Evolutionary conservation across 805 yeast species (phyloP).

Genomic region (Candida caryicola): DNA sequence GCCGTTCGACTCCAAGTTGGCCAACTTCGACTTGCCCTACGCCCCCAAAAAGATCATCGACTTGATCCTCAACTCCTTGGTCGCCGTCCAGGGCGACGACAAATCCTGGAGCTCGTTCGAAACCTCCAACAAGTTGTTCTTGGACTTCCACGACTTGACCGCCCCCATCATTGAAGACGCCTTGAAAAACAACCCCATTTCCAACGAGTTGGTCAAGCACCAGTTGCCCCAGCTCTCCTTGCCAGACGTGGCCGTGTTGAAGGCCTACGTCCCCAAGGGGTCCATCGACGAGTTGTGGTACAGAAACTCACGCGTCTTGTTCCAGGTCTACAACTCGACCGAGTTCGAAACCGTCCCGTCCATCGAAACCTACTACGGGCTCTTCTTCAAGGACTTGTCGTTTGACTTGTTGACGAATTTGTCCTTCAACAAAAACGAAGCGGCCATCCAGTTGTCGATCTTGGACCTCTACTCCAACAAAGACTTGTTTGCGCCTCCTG

Average conservation of each 20-base stretch:
- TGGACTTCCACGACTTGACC: conserved; percentile 29
- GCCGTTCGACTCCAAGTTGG: conserved; percentile 36
- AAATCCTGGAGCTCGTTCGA: conserved; percentile 41
- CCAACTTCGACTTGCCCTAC: conserved; percentile 45
- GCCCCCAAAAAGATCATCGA: conserved; percentile 47
- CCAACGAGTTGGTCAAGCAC: conserved; percentile 39
- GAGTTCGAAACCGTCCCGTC: conserved; percentile 58
- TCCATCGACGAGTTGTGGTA: conserved; percentile 64
- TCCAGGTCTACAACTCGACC: conserved; percentile 58
- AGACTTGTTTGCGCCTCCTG: conserved; percentile 53
- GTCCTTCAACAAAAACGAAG: conserved; percentile 87
- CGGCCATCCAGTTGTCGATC: conserved; percentile 75
- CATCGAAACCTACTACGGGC: conserved; percentile 36
- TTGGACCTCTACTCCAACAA: conserved; percentile 70
- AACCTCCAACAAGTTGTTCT: conserved; percentile 27
- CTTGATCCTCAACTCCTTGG: conserved; percentile 51
- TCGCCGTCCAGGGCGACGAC: conserved; percentile 30
- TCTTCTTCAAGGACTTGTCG: conserved; percentile 71
- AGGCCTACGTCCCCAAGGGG: conserved; percentile 23
- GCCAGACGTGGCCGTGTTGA: conserved; percentile 22
- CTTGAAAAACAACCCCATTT: conserved; percentile 33
- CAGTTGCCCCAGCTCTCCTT: conserved; percentile 39
- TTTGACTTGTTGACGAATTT: conserved; percentile 73
- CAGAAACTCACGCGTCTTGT: conserved; percentile 52
- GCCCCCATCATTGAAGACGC: conserved; percentile 34